phyloP scores from a whole-genome alignment of 1,284 basidiomycete genomes.

The Sphaerobolus stellatus region DNA sequence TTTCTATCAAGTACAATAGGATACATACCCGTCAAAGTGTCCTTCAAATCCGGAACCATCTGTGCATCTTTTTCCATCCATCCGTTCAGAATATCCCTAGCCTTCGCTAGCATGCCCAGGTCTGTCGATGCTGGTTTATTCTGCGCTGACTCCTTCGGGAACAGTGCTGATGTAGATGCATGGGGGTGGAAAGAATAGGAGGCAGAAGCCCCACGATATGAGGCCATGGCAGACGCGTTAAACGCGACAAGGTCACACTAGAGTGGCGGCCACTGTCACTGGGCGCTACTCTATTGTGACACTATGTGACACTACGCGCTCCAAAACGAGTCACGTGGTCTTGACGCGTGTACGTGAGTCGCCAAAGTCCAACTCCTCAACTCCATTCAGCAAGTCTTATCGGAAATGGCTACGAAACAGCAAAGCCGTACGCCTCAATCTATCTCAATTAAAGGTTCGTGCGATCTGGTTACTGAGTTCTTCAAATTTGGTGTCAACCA shows the following conservation, averaged over 20 bases:
- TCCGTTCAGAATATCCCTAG: slow-evolving; percentile 64
- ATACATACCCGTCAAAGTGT: slow-evolving; percentile 55
- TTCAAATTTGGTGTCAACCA: slow-evolving; percentile 98
- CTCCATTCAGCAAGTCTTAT: background rate
- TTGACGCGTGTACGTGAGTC: background rate
- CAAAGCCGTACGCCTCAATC: slow-evolving; percentile 69
- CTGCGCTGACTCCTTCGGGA: background rate
- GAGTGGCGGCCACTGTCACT: background rate
- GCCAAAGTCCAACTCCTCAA: too few species aligned
- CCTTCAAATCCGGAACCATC: slow-evolving; percentile 69
- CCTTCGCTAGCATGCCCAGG: slow-evolving; percentile 60
- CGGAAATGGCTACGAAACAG: slow-evolving; percentile 47
- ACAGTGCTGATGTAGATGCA: background rate
- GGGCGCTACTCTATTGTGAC: background rate
- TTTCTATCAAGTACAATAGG: background rate
- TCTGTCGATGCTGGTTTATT: slow-evolving; percentile 25
- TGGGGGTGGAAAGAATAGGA: background rate
- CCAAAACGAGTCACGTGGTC: slow-evolving; percentile 10
- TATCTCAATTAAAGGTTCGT: slow-evolving; percentile 95
- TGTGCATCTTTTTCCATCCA: slow-evolving; percentile 69
- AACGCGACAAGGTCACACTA: slow-evolving; percentile 2
- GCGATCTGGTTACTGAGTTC: slow-evolving; percentile 95
- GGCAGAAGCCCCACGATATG: slow-evolving; percentile 1
- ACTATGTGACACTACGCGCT: slow-evolving; percentile 5
- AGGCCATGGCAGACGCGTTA: slow-evolving; percentile 1